phyloP scores from a whole-genome alignment of 2,329 filamentous ascomycete genomes.

The Penicillium sp. region DNA sequence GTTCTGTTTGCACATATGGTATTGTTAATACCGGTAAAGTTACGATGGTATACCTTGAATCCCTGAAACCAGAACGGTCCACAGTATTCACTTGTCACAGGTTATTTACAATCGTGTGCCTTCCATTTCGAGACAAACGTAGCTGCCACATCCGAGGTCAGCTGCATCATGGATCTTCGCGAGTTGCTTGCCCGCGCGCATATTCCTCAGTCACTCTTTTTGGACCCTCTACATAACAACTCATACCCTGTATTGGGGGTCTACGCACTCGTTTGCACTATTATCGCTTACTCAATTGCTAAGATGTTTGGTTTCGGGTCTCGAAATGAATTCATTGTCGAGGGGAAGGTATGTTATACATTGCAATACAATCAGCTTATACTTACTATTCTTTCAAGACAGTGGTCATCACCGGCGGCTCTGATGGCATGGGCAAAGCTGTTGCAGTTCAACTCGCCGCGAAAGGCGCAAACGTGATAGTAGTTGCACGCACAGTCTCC shows the following conservation, averaged over 20 bases:
- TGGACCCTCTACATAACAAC: slow-evolving; percentile 21
- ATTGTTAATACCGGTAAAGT: slow-evolving; percentile 11
- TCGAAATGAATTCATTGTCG: slow-evolving; percentile 75
- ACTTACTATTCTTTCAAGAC: slow-evolving; percentile 59
- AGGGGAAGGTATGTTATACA: slow-evolving; percentile 69
- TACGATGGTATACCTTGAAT: background rate
- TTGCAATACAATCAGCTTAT: background rate
- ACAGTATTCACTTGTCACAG: background rate
- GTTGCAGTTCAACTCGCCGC: slow-evolving; percentile 72
- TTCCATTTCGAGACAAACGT: slow-evolving; percentile 5
- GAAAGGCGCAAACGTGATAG: slow-evolving; percentile 83
- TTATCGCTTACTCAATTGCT: slow-evolving; percentile 35
- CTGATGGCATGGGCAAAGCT: slow-evolving; percentile 85
- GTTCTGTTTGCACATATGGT: slow-evolving; percentile 23
- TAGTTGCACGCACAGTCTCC: slow-evolving; percentile 74
- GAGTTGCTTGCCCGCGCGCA: slow-evolving; percentile 13
- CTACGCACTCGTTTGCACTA: slow-evolving; percentile 34
- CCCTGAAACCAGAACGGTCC: background rate
- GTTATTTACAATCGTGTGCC: background rate
- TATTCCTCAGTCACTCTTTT: slow-evolving; percentile 26
- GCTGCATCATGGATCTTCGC: slow-evolving; percentile 4
- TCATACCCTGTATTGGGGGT: slow-evolving; percentile 29
- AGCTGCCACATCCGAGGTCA: slow-evolving; percentile 2
- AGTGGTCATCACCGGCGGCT: slow-evolving; percentile 84
- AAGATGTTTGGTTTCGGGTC: slow-evolving; percentile 43